Conservation (phyloP, 306 rosid species). For the Corylus avellana region DNA sequence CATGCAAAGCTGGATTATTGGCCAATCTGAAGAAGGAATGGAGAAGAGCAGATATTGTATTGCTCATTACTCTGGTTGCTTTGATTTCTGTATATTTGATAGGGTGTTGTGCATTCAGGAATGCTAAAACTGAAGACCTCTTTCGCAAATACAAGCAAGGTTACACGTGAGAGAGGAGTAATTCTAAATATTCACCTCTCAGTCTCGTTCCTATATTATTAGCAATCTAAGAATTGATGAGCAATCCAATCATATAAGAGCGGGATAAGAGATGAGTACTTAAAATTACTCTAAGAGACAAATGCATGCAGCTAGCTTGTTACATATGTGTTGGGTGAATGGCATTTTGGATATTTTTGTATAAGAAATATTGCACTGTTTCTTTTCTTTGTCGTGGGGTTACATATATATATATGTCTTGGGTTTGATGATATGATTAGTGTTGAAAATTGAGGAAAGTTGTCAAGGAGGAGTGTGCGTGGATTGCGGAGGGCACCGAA, state of each 20-base stretch:
- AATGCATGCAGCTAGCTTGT: too few relatives aligned
- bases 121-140: constrained; percentile 83
- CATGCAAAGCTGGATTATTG: constrained; percentile 84
- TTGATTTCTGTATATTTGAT: constrained; percentile 53
- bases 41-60: constrained; percentile 59
- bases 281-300: too few relatives aligned
- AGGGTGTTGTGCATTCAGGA: constrained; percentile 85
- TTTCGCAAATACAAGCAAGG: constrained; percentile 70
- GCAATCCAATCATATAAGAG: too few relatives aligned
- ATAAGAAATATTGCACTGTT: background rate
- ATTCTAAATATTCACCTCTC: too few relatives aligned
- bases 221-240: too few relatives aligned
- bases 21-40: constrained; percentile 74
- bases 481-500: constrained; percentile 71
- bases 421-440: constrained; percentile 22
- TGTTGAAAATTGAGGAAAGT: constrained; percentile 18
- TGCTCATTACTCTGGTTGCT: constrained; percentile 64
- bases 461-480: constrained; percentile 16
- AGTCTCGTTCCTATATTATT: too few relatives aligned
- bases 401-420: constrained; percentile 18
- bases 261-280: too few relatives aligned
- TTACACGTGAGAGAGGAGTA: too few relatives aligned
- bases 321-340: background rate
- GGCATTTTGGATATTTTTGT: background rate
- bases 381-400: background rate